A percentile compares a stretch with the other conserved stretches of the same genome.
Conservation (phyloP, 192 early-diverging fungal species). For the Coemansia javaensis region DNA sequence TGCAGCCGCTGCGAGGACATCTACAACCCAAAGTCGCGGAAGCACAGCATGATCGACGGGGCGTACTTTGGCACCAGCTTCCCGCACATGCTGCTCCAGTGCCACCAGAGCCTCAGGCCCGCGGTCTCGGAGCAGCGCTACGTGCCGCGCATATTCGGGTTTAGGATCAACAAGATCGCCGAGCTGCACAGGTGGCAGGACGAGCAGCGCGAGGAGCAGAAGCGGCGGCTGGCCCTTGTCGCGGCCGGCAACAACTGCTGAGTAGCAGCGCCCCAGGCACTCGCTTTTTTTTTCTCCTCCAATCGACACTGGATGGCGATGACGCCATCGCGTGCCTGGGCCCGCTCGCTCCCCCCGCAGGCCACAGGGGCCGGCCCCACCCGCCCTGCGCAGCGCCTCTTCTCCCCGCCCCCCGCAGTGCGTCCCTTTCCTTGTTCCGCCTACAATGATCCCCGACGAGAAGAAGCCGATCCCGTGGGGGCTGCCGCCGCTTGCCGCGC, state of each 20-base stretch:
- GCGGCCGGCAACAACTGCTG: background rate
- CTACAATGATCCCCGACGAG: constrained; percentile 43
- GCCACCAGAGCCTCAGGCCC: constrained; percentile 78
- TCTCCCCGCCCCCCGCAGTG: background rate
- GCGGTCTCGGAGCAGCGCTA: constrained; percentile 68
- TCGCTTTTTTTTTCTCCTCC: no score
- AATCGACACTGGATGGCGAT: no score
- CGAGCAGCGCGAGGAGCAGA: constrained; percentile 68
- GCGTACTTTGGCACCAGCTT: constrained; percentile 96
- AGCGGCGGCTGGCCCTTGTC: constrained; percentile 35
- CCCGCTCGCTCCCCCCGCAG: no score
- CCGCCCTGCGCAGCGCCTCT: background rate
- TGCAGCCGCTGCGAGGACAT: constrained; percentile 96
- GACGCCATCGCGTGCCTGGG: no score
- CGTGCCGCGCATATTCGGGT: constrained; percentile 97
- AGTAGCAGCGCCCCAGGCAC: background rate
- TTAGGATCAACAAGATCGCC: constrained; percentile 84
- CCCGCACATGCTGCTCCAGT: constrained; percentile 94
- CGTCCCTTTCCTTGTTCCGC: constrained; percentile 3
- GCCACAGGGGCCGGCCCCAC: no score
- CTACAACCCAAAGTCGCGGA: constrained; percentile 85
- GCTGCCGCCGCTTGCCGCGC: constrained; percentile 45
- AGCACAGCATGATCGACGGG: constrained; percentile 85
- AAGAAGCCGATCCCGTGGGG: constrained; percentile 47
- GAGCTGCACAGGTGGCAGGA: constrained; percentile 91